Evolutionary conservation across 2,329 filamentous ascomycete genomes (phyloP).

Genomic region (Alternaria metachromatica): DNA sequence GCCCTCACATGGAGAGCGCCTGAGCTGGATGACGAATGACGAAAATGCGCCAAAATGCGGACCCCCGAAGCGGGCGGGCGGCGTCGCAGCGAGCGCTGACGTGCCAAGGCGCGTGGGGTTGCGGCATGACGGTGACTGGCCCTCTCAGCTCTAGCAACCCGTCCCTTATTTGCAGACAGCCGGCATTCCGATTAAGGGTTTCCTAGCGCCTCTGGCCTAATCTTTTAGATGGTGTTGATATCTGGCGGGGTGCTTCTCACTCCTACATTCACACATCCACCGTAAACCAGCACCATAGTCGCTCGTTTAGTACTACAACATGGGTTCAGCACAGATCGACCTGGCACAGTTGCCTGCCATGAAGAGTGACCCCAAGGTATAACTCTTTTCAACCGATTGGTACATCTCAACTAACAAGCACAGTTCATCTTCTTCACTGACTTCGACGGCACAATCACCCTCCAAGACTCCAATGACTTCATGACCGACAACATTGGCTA

Average conservation of each 20-base stretch:
- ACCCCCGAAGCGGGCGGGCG: constrained; percentile 8
- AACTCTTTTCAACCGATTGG: background rate
- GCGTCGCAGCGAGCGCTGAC: constrained; percentile 29
- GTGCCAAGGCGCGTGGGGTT: constrained; percentile 34
- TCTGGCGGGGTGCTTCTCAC: background rate
- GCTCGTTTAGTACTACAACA: constrained; percentile 22
- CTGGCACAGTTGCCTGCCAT: constrained; percentile 53
- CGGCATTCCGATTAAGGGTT: constrained; percentile 30
- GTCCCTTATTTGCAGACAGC: constrained; percentile 12
- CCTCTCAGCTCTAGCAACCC: background rate
- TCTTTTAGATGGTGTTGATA: background rate
- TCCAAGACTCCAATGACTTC: constrained; percentile 72
- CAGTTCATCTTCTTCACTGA: constrained; percentile 98
- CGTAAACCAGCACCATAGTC: background rate
- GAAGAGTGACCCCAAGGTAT: constrained; percentile 65
- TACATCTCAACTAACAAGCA: constrained; percentile 16
- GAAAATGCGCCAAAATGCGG: constrained; percentile 18
- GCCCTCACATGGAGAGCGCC: constrained; percentile 32
- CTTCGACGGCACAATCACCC: constrained; percentile 95
- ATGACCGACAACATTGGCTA: constrained; percentile 91
- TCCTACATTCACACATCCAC: background rate
- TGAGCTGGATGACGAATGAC: constrained; percentile 18
- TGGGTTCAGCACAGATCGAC: constrained; percentile 43
- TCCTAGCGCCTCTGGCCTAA: constrained; percentile 19
- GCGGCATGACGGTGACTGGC: constrained; percentile 24